phyloP scores from a whole-genome alignment of 1,139 yeast species.

The Tardiomyces depauwii region DNA sequence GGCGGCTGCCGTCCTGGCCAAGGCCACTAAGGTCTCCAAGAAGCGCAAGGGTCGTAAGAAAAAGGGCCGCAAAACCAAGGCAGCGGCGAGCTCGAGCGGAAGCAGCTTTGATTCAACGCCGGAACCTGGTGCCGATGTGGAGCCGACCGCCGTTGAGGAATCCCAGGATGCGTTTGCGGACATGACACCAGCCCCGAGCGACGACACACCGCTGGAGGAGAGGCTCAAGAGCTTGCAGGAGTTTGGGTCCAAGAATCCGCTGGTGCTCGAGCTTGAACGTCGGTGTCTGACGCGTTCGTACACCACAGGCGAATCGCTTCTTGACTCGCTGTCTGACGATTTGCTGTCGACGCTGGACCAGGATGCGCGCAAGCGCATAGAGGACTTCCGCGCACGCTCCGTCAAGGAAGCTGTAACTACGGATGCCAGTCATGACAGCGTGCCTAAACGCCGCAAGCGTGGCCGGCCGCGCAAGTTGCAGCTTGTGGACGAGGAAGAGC shows the following conservation, averaged over 20 bases:
- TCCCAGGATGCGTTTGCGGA: background rate
- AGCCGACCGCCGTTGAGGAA: background rate
- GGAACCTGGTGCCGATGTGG: background rate
- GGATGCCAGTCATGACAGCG: background rate
- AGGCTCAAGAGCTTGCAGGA: background rate
- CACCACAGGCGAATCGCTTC: background rate
- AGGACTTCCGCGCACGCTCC: background rate
- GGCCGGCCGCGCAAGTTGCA: background rate
- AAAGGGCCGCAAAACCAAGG: background rate
- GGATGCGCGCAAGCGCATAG: background rate
- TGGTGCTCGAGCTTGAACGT: background rate
- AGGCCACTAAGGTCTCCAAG: background rate
- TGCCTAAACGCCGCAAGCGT: background rate
- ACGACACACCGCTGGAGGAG: background rate
- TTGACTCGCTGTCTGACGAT: background rate
- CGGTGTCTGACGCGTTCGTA: background rate
- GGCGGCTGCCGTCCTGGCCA: background rate
- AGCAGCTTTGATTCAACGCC: background rate
- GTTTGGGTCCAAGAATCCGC: background rate
- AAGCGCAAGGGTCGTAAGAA: background rate
- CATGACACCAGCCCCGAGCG: background rate
- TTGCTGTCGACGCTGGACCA: background rate
- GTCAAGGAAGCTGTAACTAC: background rate
- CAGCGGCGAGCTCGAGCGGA: background rate
- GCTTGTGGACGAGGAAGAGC: background rate